Evolutionary conservation across 1,284 basidiomycete genomes (phyloP), one percentile per base, ranked within the genome.

Genomic region (Leccinum subspadiceum): DNA sequence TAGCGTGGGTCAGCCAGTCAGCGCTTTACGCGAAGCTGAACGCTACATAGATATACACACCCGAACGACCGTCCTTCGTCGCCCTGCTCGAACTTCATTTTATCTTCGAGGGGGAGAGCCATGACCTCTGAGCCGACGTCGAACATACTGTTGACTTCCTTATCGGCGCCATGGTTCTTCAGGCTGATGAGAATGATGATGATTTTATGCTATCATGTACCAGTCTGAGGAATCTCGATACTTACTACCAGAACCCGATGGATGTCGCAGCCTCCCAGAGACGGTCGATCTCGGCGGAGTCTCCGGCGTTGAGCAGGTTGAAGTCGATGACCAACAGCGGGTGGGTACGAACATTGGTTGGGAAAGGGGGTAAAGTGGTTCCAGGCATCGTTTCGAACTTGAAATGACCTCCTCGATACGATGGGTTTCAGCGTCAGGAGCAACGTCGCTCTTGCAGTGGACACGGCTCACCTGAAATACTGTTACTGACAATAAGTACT

Each of bases 71-170:
- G 73, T 0, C 87, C 87, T 5, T 73, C 74, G 64, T 89, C 83
- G 1, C 88, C 87, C 69, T 88, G 85, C 65, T 87, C 86, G 63
- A 77, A 89, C 58, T 79, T 78, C 77, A 87, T 73, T 67, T 86
- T 86, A 66, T 89, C 86, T 44, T 83, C 81, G 22, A 84, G 59
- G 0, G 87, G 84, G 0, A 89, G 73, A 2, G 76, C 75, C 76
- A 89, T 82, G 0, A 81, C 84, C 61, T 82, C 80, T 5, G 75
- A 75, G 5, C 84, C 85, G 70, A 87, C 78, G 4, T 80, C 79
- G 61, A 87, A 89, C 84, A 88, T 86, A 2, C 68, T 72, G 54
- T 79, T 73, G 5, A 80, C 83, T 61, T 82, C 78, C n/a, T 78
- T 68, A 26, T 82, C 79, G n/a, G 77, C 78, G 2, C 79, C 84